These are phyloP conservation scores for Phenoliferia sp. DNA, from an alignment of 1,284 basidiomycete species.

Conservation along the genomic window DNA sequence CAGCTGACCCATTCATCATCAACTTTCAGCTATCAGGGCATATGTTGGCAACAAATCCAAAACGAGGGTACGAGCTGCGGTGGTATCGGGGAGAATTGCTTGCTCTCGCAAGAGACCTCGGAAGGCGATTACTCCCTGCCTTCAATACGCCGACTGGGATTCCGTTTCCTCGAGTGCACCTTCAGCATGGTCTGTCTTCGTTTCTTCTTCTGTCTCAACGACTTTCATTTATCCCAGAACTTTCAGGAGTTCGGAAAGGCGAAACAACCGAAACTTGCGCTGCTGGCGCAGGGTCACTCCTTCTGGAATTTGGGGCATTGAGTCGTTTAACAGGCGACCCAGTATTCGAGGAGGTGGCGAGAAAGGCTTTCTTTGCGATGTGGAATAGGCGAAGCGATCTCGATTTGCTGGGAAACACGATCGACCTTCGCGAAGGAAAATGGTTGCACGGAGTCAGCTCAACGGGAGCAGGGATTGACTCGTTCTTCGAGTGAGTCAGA, in stretches of 20 bases:
- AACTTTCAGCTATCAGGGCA: slow-evolving; percentile 62
- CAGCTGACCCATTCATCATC: neutral
- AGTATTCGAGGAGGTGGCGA: slow-evolving; percentile 63
- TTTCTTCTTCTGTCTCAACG: neutral
- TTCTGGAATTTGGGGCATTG: slow-evolving; percentile 86
- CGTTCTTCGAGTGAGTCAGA: slow-evolving; percentile 80
- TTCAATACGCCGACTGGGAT: slow-evolving; percentile 80
- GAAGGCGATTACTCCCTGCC: slow-evolving; percentile 74
- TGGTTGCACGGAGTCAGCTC: slow-evolving; percentile 52
- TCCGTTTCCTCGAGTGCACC: slow-evolving; percentile 80
- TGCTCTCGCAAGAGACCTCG: slow-evolving; percentile 74
- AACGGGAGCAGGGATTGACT: slow-evolving; percentile 87
- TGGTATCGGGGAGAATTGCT: slow-evolving; percentile 60
- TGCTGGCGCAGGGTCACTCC: slow-evolving; percentile 83
- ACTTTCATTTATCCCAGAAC: neutral
- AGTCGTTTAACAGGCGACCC: slow-evolving; percentile 81
- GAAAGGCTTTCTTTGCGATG: slow-evolving; percentile 75
- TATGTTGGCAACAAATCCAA: slow-evolving; percentile 57
- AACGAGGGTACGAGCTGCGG: slow-evolving; percentile 28
- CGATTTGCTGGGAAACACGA: slow-evolving; percentile 80
- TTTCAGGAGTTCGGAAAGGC: neutral
- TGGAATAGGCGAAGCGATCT: slow-evolving; percentile 73
- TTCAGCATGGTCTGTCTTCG: slow-evolving; percentile 47
- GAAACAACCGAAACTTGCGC: slow-evolving; percentile 74
- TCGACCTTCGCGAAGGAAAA: slow-evolving; percentile 54